Conservation (phyloP, 805 yeast species). For the Schwanniomyces polymorphus region DNA sequence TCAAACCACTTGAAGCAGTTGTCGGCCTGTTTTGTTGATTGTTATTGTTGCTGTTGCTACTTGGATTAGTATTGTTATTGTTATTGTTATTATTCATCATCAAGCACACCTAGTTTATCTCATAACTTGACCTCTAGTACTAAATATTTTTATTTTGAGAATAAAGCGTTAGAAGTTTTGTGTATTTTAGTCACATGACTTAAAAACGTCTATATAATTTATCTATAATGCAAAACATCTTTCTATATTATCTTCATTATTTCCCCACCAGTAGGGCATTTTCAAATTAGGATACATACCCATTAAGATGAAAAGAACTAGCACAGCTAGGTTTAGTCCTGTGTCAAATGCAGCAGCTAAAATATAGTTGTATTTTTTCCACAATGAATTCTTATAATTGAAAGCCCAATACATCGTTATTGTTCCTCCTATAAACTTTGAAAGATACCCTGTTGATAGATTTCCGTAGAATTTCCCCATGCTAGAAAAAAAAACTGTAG, state of each 20-base stretch:
- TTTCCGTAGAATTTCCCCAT: slow-evolving; percentile 46
- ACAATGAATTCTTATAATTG: slow-evolving; percentile 30
- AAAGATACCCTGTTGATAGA: slow-evolving; percentile 44
- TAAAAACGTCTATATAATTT: neutral
- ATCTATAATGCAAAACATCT: slow-evolving; percentile 37
- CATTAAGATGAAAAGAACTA: slow-evolving; percentile 32
- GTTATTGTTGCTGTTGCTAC: neutral
- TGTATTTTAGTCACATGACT: slow-evolving; percentile 1
- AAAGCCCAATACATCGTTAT: slow-evolving; percentile 41
- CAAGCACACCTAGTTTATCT: neutral
- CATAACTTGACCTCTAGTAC: neutral
- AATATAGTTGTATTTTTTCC: slow-evolving; percentile 43
- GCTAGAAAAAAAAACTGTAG: slow-evolving; percentile 45
- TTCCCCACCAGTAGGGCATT: slow-evolving; percentile 48
- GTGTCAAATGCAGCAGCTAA: slow-evolving; percentile 51
- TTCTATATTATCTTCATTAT: slow-evolving; percentile 36
- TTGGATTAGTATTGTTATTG: neutral
- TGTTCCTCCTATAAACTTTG: slow-evolving; percentile 44
- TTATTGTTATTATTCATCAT: neutral
- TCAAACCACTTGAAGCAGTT: slow-evolving; percentile 16
- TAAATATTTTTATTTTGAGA: neutral
- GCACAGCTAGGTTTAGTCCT: slow-evolving; percentile 40
- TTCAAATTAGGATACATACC: slow-evolving; percentile 15
- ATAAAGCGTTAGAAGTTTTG: neutral
- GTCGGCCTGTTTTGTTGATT: slow-evolving; percentile 4